Conservation (phyloP, 768 basidiomycete genomes). For the Lactarius pseudohatsudake region DNA sequence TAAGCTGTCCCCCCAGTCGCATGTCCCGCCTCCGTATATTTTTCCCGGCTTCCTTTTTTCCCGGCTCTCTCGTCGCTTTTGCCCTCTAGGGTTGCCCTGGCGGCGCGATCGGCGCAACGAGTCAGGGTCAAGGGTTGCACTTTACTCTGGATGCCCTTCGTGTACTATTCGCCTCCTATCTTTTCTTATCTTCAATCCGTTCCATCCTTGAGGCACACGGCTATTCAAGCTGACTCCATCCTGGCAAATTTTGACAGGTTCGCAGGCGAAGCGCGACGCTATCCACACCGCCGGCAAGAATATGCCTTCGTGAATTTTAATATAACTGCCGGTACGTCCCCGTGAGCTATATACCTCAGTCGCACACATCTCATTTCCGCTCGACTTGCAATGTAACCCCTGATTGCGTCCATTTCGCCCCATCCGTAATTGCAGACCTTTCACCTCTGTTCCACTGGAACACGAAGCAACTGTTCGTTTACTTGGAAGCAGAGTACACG, state of each 20-base stretch:
- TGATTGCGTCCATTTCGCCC: conserved; percentile 4
- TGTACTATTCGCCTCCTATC: conserved; percentile 1
- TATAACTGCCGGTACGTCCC: conserved; percentile 65
- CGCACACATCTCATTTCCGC: conserved; percentile 2
- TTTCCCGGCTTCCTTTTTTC: not conserved
- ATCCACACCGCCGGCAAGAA: conserved; percentile 65
- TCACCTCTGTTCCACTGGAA: conserved; percentile 90
- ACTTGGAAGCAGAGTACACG: conserved; percentile 81
- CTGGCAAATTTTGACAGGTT: conserved; percentile 22
- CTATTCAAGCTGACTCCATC: conserved; percentile 4
- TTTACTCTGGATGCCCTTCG: not conserved
- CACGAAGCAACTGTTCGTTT: conserved; percentile 92
- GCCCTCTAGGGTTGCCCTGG: not conserved
- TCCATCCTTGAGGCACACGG: not conserved
- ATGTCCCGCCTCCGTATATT: not conserved
- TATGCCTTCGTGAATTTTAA: conserved; percentile 81
- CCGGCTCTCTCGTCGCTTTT: not conserved
- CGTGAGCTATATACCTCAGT: conserved; percentile 5
- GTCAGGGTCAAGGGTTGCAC: conserved; percentile 14
- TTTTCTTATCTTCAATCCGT: conserved; percentile 6
- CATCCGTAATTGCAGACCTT: conserved; percentile 53
- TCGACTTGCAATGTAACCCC: conserved; percentile 9
- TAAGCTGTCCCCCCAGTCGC: conserved; percentile 38
- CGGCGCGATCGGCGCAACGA: not conserved
- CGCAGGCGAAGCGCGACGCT: conserved; percentile 40